Conservation (phyloP, 2,329 filamentous ascomycete genomes). For the Aspergillus cejpii region DNA sequence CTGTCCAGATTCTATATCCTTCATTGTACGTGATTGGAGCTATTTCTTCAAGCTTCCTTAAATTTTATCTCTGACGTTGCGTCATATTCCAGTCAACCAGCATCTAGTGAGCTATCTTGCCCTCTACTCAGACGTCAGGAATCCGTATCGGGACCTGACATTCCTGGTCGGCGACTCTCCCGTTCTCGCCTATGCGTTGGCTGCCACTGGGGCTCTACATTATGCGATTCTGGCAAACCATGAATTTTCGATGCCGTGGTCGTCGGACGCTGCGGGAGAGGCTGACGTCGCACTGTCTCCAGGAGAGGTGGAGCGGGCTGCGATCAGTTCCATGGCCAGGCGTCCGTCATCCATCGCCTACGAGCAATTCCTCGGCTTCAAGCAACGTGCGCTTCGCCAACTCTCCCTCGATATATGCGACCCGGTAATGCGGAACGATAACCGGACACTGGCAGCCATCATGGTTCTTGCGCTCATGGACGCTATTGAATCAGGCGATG, state of each 20-base stretch:
- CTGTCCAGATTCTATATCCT: slow-evolving; percentile 44
- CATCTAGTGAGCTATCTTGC: slow-evolving; percentile 42
- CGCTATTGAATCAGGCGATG: slow-evolving; percentile 46
- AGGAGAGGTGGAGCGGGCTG: slow-evolving; percentile 25
- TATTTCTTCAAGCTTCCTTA: neutral
- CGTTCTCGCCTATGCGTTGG: slow-evolving; percentile 42
- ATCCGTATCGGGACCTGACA: slow-evolving; percentile 46
- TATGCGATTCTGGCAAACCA: slow-evolving; percentile 38
- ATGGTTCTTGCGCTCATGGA: slow-evolving; percentile 47
- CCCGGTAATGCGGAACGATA: slow-evolving; percentile 32
- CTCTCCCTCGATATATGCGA: slow-evolving; percentile 32
- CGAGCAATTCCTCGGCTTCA: slow-evolving; percentile 42
- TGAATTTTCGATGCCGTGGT: slow-evolving; percentile 31
- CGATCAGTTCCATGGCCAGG: slow-evolving; percentile 27
- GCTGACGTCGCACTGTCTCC: slow-evolving; percentile 16
- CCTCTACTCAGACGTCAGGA: slow-evolving; percentile 43
- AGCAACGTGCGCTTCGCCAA: slow-evolving; percentile 44
- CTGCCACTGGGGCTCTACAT: slow-evolving; percentile 46
- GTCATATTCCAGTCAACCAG: slow-evolving; percentile 26
- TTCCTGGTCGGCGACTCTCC: slow-evolving; percentile 42
- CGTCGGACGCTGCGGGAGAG: slow-evolving; percentile 15
- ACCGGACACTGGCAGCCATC: slow-evolving; percentile 42
- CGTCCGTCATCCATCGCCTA: slow-evolving; percentile 33
- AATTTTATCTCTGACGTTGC: slow-evolving; percentile 14
- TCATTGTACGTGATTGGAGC: slow-evolving; percentile 34